Percentiles rank a stretch among this genome's conserved stretches.
These are phyloP conservation scores for Pythium phragmitis DNA, from an alignment of 352 stramenopile species.

Conservation along the genomic window DNA sequence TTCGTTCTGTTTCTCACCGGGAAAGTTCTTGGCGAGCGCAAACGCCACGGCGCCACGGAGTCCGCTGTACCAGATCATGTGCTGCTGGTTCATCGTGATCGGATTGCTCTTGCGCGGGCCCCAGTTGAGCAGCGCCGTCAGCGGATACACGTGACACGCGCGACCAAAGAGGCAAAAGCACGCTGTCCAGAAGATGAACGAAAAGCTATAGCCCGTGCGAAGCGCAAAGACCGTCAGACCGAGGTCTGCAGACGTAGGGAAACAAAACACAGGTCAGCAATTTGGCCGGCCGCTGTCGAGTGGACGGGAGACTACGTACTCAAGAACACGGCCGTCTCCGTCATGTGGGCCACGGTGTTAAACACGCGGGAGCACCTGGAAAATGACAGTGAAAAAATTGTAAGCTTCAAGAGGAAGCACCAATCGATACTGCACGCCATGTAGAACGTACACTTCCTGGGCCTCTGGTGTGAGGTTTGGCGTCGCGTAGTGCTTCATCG, in stretches of 20 bases:
- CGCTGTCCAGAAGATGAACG: constrained; percentile 87
- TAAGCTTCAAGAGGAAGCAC: not conserved
- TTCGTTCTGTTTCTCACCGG: constrained; percentile 78
- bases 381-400: not conserved
- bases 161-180: constrained; percentile 83
- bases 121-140: constrained; percentile 71
- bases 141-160: constrained; percentile 87
- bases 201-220: constrained; percentile 69
- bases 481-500: constrained; percentile 89
- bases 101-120: constrained; percentile 47
- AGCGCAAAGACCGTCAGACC: constrained; percentile 89
- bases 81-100: constrained; percentile 88
- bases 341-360: constrained; percentile 89
- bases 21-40: constrained; percentile 89
- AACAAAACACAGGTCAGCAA: not conserved
- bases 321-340: constrained; percentile 93
- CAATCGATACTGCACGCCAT: not conserved
- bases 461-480: constrained; percentile 84
- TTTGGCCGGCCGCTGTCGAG: not conserved
- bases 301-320: constrained; percentile 33
- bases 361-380: constrained; percentile 85
- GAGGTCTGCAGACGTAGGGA: constrained; percentile 53
- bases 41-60: constrained; percentile 93
- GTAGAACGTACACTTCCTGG: constrained; percentile 67
- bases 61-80: constrained; percentile 95